Evolutionary conservation across 192 early-diverging fungal genomes (phyloP), one percentile per base, ranked within the genome.

Genomic region (Neocallimastix lanati): DNA sequence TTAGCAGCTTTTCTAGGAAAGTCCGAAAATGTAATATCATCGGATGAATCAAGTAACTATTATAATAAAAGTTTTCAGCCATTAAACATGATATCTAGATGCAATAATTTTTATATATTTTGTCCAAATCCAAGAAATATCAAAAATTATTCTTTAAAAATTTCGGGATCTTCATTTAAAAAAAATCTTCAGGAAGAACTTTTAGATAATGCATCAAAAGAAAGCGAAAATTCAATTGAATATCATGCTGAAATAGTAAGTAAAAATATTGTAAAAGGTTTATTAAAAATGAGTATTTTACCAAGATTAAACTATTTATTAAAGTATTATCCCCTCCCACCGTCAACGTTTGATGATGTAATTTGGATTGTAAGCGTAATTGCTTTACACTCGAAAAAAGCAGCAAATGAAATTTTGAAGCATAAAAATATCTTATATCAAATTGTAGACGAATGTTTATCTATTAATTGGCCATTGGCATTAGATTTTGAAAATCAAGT

Each of bases 1-100:
- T 28, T 92, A 1, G 82, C 82, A 29, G 80, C 88, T 14, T 28
- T 58, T 25, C 28, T 78, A 82, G 90, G 85, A n/a, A 67, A 67
- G n/a, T 7, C 50, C 0, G 9, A 67, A 37, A 37, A 13, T 37
- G 12, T 13, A 13, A 13, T 37, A 37, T 7, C 1, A 13, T 12
- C 36, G 1, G 36, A 37, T 12, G 13, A 7, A 7, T 67, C 0
- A n/a, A 67, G 5, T 4, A 25, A n/a, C 2, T 21, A 67, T 15
- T n/a, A 67, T 6, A 67, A 67, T n/a, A n/a, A 2, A 21, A 1
- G 7, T 67, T 67, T 7, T 21, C 50, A 67, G 11, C 50, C 50
- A 67, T 67, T 67, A 11, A 3, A 67, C 0, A 67, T n/a, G 16
- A 67, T 67, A 27, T 25, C 50, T 21, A 67, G 50, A 27, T 67